These are phyloP conservation scores for Aureobasidium sp. DNA, from an alignment of 2,329 filamentous ascomycete genomes.

Conservation along the genomic window DNA sequence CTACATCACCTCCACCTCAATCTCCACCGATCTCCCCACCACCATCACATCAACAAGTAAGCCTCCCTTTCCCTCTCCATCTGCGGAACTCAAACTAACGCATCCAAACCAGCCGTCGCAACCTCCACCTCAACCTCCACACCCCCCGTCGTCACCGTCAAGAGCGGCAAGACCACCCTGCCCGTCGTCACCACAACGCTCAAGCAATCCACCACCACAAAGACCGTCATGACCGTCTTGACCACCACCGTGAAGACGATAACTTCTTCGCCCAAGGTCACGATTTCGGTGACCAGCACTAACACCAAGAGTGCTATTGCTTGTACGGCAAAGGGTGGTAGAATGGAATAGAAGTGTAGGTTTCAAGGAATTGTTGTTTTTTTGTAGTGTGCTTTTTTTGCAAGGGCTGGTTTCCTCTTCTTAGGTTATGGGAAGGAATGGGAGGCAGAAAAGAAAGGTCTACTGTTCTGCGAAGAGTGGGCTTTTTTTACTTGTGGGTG, in stretches of 20 bases:
- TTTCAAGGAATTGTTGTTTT: not conserved
- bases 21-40: slow-evolving; percentile 12
- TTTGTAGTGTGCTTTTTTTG: too few relatives aligned
- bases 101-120: not conserved
- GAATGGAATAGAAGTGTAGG: slow-evolving; percentile 8
- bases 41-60: slow-evolving; percentile 4
- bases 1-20: slow-evolving; percentile 17
- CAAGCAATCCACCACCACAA: not conserved
- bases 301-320: slow-evolving; percentile 9
- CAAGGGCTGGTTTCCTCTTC: too few relatives aligned
- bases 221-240: slow-evolving; percentile 4
- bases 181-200: not conserved
- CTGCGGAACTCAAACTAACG: not conserved
- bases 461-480: not conserved
- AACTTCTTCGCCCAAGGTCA: slow-evolving; percentile 13
- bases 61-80: not conserved
- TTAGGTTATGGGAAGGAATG: too few relatives aligned
- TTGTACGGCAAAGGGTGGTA: slow-evolving; percentile 18
- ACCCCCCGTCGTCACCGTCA: slow-evolving; percentile 2
- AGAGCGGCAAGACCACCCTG: slow-evolving; percentile 11
- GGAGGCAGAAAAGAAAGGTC: too few relatives aligned
- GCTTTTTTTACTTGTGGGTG: not conserved
- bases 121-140: not conserved
- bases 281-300: slow-evolving; percentile 12
- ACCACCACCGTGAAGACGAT: slow-evolving; percentile 10